A percentile compares a stretch with the other conserved stretches of the same genome.
These are phyloP conservation scores for Plasmopara muralis DNA, from an alignment of 352 stramenopile genomes.

Conservation along the genomic window DNA sequence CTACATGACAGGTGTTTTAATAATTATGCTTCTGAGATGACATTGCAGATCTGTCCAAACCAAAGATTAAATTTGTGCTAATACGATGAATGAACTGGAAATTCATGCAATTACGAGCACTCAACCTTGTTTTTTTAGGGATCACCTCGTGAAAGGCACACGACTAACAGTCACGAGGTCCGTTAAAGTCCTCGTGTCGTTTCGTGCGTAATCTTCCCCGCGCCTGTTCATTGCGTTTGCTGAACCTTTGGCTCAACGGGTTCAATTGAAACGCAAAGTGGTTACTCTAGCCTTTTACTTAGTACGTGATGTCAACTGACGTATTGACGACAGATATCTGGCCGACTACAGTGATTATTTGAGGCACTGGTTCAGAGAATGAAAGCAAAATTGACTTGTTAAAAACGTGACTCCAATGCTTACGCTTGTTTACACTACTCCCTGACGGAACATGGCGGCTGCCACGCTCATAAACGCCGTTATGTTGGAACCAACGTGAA, in stretches of 20 bases:
- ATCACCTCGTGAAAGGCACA: background rate
- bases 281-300: background rate
- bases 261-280: conserved; percentile 5
- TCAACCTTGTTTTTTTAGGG: too few relatives aligned
- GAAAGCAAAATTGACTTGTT: conserved; percentile 1
- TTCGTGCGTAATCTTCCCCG: conserved; percentile 20
- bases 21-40: too few relatives aligned
- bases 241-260: conserved; percentile 11
- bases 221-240: conserved; percentile 10
- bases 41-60: too few relatives aligned
- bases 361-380: conserved; percentile 1
- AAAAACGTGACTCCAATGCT: background rate
- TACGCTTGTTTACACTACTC: conserved; percentile 82
- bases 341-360: conserved; percentile 2
- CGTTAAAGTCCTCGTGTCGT: conserved; percentile 17
- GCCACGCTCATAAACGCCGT: conserved; percentile 95
- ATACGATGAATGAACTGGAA: too few relatives aligned
- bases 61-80: too few relatives aligned
- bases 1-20: too few relatives aligned
- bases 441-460: conserved; percentile 95
- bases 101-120: too few relatives aligned
- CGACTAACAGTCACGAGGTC: conserved; percentile 8
- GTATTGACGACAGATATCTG: background rate
- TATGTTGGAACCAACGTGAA: conserved; percentile 93
- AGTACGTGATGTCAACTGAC: background rate